Base-by-base conservation (phyloP, 2,329 filamentous ascomycete genomes). In the Fusarium succisae region DNA sequence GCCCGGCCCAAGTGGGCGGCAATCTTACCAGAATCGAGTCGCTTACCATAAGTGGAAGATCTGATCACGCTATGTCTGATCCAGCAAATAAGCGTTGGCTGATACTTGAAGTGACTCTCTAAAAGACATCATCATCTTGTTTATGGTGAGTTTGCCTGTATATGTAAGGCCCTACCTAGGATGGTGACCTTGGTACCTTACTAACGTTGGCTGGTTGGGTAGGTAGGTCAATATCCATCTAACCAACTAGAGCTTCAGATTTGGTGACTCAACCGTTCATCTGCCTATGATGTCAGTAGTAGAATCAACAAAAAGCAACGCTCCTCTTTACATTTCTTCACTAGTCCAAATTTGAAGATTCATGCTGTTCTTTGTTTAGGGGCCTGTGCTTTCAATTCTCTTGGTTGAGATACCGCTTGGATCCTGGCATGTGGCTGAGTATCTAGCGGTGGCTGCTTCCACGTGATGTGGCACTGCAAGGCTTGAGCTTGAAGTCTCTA, bases 401-500 rank as follows among this genome's bases (percentile, higher is more conserved):
- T n/a, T 18, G 26, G n/a, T 26, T 50, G 57, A 53, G 43, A 66
- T 63, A 32, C 30, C 26, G 38, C 50, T 56, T 7, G 14, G 32
- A 26, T 5, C 39, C 14, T 24, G 24, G 45, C 20, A 48, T 62
- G 72, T 77, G 75, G 75, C 75, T 69, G 39, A 12, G 18, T 2
- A 2, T 6, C 2, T 5, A 13, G 14, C 10, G 62, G 73, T 76
- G 73, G 73, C 73, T 51, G 3, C 3, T 5, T 0, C 12, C 73
- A 75, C 73, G 73, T 76, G 73, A 75, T 53, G 66, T 65, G 72
- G 73, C 60, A 57, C 37, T 22, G 5, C 43, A 44, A 75, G 73
- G 66, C 73, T 71, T 20, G 53, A 75, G 73, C 73, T 76, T 57
- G 54, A 38, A 41, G 26, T 30, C 30, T 54, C 24, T 69, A 73